Evolutionary conservation across 306 rosid species (phyloP), one percentile per base, ranked within the genome.

Genomic region (Alnus rubra): DNA sequence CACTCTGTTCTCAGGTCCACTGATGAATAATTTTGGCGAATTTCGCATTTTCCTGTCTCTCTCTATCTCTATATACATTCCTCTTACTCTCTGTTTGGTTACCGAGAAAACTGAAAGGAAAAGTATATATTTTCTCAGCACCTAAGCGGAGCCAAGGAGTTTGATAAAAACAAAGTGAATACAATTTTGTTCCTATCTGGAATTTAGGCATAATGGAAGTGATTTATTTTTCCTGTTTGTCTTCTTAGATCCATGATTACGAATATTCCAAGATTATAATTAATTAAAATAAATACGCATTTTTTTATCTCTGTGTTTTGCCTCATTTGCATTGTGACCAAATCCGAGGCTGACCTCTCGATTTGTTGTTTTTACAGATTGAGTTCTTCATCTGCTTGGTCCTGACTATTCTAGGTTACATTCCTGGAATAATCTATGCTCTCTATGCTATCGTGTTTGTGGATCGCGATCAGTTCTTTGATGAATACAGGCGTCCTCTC

Each of bases 391-490:
- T 95, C 71, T 95, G 99, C 87, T 76, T 95, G 94, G 81, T 95
- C 11, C 67, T 95, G 80, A 95, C 99, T 4, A 69, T 91, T 8
- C 87, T 95, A 12, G 99, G 99, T 30, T 95, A 95, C 83, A 7
- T 95, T 53, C 98, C 99, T 19, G 98, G 99, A 72, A 95, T 95
- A 10, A 91, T 95, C 49, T 95, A 95, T 86, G 99, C 99, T 7
- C 89, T 95, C 12, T 95, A 95, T 79, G 94, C 89, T 19, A 91
- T 95, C 68, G 78, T 91, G 50, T 88, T 90, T 70, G 74, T 91
- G 44, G 90, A 95, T 86, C 99, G 99, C 77, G 98, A 95, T n/a
- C 87, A 90, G 79, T 95, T 82, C 85, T 95, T 92, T 48, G 94
- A 91, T 76, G 99, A 95, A 54, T 81, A 73, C 76, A 89, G 99